A percentile compares a stretch with the other conserved stretches of the same genome.
These are phyloP conservation scores for Trypanosoma vivax DNA, from an alignment of 208 protist species.

Conservation along the genomic window DNA sequence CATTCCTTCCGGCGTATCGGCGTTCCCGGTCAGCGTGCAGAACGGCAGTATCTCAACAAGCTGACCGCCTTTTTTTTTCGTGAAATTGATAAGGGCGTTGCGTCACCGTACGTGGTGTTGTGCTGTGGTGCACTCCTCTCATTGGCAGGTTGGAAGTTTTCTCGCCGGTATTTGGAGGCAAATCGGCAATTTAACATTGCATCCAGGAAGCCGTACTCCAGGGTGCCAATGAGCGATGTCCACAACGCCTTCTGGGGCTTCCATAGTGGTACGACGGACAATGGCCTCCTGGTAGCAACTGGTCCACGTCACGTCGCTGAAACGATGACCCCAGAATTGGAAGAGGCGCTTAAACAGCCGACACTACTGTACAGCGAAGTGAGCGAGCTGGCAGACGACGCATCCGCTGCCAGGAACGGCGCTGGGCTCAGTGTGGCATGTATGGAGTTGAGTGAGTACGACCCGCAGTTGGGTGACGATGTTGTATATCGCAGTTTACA, in stretches of 20 bases:
- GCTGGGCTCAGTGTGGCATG: constrained; percentile 52
- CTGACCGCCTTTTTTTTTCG: constrained; percentile 73
- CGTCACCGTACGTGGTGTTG: constrained; percentile 66
- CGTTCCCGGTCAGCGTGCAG: constrained; percentile 29
- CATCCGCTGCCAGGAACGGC: constrained; percentile 20
- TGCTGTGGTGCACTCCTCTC: constrained; percentile 38
- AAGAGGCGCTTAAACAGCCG: constrained; percentile 66
- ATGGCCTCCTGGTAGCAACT: constrained; percentile 2
- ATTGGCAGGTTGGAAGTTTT: constrained; percentile 51
- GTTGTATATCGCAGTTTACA: constrained; percentile 84
- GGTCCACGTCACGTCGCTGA: constrained; percentile 19
- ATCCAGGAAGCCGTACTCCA: constrained; percentile 30
- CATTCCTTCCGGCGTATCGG: too few relatives aligned
- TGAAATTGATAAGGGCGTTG: constrained; percentile 72
- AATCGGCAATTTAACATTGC: constrained; percentile 35
- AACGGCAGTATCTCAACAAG: constrained; percentile 47
- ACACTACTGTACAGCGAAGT: constrained; percentile 62
- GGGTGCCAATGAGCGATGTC: constrained; percentile 52
- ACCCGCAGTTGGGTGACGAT: constrained; percentile 53
- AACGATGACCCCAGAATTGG: constrained; percentile 25
- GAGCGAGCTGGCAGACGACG: constrained; percentile 44
- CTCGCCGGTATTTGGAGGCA: constrained; percentile 46
- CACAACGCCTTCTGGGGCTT: constrained; percentile 83
- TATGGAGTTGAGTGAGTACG: constrained; percentile 81
- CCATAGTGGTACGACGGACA: constrained; percentile 7